A percentile compares a stretch with the other conserved stretches of the same genome.
Conservation (phyloP, 78 protist species). For the Corallochytrium limacisporum region DNA sequence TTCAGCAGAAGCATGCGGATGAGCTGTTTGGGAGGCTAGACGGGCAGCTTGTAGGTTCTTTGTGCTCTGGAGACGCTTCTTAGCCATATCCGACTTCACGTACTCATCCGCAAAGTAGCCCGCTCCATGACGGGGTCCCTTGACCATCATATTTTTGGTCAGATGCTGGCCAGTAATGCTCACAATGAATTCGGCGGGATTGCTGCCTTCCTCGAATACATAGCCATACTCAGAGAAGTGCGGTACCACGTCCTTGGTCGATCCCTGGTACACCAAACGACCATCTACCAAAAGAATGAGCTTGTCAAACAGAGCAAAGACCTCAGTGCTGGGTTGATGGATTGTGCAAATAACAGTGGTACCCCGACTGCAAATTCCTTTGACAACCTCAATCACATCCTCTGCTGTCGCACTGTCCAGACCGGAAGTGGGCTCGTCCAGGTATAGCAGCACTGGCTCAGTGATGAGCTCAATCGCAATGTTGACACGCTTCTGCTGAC, state of each 20-base stretch:
- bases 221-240: too few species aligned
- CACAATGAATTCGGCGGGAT: too few species aligned
- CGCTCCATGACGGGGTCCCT: too few species aligned
- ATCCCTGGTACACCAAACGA: slow-evolving; percentile 12
- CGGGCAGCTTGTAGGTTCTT: too few species aligned
- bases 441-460: slow-evolving; percentile 12
- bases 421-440: slow-evolving; percentile 22
- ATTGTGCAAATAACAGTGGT: slow-evolving; percentile 35
- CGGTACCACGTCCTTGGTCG: background rate
- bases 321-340: slow-evolving; percentile 40
- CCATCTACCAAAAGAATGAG: slow-evolving; percentile 12
- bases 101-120: background rate
- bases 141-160: too few species aligned
- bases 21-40: too few species aligned
- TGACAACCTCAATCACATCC: slow-evolving; percentile 7
- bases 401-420: slow-evolving; percentile 9
- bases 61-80: background rate
- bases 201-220: too few species aligned
- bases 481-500: slow-evolving; percentile 23
- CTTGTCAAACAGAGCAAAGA: slow-evolving; percentile 27
- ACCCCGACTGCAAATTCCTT: background rate
- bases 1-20: too few species aligned
- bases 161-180: too few species aligned
- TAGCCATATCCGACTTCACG: slow-evolving; percentile 1
- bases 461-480: slow-evolving; percentile 22